Conservation (phyloP, 257 asterid species). For the Plantago major region DNA sequence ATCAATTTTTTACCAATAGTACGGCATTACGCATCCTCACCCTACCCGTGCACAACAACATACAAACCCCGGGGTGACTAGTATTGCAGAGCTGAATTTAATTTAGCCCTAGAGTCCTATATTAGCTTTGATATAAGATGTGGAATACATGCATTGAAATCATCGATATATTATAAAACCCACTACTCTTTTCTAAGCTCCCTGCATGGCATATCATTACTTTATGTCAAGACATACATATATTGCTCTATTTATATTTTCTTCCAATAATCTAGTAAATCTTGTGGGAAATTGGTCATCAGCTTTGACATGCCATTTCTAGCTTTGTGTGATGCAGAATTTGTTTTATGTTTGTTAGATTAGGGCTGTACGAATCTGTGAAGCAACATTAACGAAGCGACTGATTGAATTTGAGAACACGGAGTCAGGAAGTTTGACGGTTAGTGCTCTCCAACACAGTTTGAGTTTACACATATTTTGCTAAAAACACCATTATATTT, state of each 20-base stretch:
- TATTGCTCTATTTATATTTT: conserved; percentile 5
- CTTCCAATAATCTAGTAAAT: conserved; percentile 1
- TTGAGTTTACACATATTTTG: too few species aligned
- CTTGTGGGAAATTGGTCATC: conserved; percentile 1
- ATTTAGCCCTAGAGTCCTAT: too few species aligned
- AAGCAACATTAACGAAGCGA: conserved; percentile 80
- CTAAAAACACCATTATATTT: too few species aligned
- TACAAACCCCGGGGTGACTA: too few species aligned
- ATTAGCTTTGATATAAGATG: too few species aligned
- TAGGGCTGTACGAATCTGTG: conserved; percentile 79
- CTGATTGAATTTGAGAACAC: conserved; percentile 91
- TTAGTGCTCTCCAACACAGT: conserved; percentile 27
- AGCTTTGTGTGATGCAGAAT: conserved; percentile 14
- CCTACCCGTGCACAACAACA: too few species aligned
- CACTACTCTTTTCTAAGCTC: neutral
- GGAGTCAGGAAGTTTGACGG: conserved; percentile 81
- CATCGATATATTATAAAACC: neutral
- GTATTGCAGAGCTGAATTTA: too few species aligned
- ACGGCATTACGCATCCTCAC: too few species aligned
- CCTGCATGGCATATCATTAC: neutral
- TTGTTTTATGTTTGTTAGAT: conserved; percentile 43
- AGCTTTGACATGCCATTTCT: conserved; percentile 3
- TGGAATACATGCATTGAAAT: too few species aligned
- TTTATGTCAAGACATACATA: neutral
- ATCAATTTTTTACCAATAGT: too few species aligned